Conservation (phyloP, 1,139 yeast genomes). For the Saccharomycopsis phalli region DNA sequence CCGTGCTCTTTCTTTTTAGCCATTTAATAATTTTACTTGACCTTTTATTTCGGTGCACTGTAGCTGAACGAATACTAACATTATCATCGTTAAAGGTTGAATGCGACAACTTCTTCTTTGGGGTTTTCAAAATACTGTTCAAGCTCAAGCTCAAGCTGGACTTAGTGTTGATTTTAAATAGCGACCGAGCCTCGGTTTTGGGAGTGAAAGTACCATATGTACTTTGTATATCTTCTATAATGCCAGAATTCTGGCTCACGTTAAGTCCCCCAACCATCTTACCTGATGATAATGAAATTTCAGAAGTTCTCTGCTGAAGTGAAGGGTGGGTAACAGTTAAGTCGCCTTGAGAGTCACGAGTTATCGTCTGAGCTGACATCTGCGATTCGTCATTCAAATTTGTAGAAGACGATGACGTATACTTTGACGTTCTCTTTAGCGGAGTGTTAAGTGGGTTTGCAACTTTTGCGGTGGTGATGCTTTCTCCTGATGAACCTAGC, state of each 20-base stretch:
- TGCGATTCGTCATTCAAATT: conserved; percentile 12
- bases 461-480: conserved; percentile 5
- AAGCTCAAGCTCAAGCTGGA: conserved; percentile 14
- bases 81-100: not conserved
- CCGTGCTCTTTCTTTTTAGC: conserved; percentile 9
- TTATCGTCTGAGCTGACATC: conserved; percentile 12
- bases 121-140: conserved; percentile 15
- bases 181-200: conserved; percentile 2
- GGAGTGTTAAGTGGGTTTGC: conserved; percentile 3
- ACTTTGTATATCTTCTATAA: conserved; percentile 8
- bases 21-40: conserved; percentile 11
- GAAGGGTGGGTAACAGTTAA: conserved; percentile 12
- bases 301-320: conserved; percentile 4
- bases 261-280: not conserved
- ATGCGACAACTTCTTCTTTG: conserved; percentile 10
- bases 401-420: not conserved
- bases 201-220: conserved; percentile 3
- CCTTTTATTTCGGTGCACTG: conserved; percentile 1
- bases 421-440: not conserved
- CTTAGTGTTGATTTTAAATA: conserved; percentile 14
- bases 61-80: not conserved
- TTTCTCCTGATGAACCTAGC: conserved; percentile 9
- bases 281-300: conserved; percentile 2
- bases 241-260: not conserved
- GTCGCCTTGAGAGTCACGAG: conserved; percentile 11